Conservation (phyloP, 345 rosid genomes). For the Erysimum cheiranthoides region DNA sequence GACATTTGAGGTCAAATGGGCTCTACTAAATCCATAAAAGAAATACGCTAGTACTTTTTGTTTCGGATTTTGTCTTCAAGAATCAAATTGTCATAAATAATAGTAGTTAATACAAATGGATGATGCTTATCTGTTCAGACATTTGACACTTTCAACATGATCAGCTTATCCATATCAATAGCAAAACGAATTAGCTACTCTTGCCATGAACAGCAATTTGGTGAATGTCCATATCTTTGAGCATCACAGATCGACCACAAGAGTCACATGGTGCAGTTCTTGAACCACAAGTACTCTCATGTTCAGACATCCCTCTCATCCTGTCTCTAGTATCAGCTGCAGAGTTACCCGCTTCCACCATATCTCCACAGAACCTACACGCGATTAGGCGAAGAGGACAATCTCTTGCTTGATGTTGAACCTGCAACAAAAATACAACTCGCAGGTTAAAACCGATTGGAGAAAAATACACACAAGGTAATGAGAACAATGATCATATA, state of each 20-base stretch:
- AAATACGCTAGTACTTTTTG: neutral
- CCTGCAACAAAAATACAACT: slow-evolving; percentile 50
- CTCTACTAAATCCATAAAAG: slow-evolving; percentile 30
- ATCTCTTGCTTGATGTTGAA: slow-evolving; percentile 75
- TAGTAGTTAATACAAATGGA: slow-evolving; percentile 33
- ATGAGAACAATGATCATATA: neutral
- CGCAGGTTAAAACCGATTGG: neutral
- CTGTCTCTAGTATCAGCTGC: slow-evolving; percentile 77
- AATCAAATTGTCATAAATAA: slow-evolving; percentile 35
- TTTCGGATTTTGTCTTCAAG: slow-evolving; percentile 20
- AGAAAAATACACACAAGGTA: neutral
- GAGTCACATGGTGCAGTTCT: slow-evolving; percentile 94
- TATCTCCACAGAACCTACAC: slow-evolving; percentile 92
- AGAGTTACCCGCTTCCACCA: slow-evolving; percentile 84
- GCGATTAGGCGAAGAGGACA: slow-evolving; percentile 77
- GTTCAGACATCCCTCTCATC: slow-evolving; percentile 88
- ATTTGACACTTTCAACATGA: slow-evolving; percentile 19
- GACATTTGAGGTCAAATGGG: slow-evolving; percentile 11
- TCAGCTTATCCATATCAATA: slow-evolving; percentile 7
- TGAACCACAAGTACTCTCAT: slow-evolving; percentile 92
- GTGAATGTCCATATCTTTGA: slow-evolving; percentile 98
- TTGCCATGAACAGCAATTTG: slow-evolving; percentile 88
- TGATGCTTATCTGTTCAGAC: slow-evolving; percentile 28
- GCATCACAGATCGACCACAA: slow-evolving; percentile 93
- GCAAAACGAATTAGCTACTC: slow-evolving; percentile 45